A percentile compares a stretch with the other conserved stretches of the same genome.
phyloP scores from a whole-genome alignment of 257 asterid species.

The Plantago elongata region DNA sequence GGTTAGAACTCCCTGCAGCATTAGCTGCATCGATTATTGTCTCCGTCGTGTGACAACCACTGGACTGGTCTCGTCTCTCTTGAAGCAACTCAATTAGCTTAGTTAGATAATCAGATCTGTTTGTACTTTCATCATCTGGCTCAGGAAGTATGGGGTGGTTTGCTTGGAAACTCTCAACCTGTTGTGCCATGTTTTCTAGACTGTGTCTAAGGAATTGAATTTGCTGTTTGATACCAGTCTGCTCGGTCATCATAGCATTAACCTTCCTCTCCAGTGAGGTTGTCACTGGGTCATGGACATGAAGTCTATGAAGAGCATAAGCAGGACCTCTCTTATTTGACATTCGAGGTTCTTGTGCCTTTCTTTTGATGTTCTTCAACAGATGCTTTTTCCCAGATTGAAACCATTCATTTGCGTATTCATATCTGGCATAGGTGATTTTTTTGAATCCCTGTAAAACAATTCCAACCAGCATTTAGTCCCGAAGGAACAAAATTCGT shows the following conservation, averaged over 20 bases:
- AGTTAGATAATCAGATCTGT: constrained; percentile 3
- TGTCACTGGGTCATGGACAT: constrained; percentile 2
- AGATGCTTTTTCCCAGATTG: constrained; percentile 36
- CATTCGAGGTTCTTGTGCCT: constrained; percentile 16
- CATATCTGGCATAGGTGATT: constrained; percentile 29
- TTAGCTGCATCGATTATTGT: constrained; percentile 7
- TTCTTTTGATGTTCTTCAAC: constrained; percentile 37
- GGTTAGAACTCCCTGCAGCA: constrained; percentile 20
- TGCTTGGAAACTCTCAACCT: constrained; percentile 19
- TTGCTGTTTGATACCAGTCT: constrained; percentile 29
- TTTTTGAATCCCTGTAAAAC: constrained; percentile 36
- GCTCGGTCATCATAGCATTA: constrained; percentile 26
- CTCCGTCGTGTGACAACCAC: constrained; percentile 15
- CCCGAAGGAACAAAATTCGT: background rate
- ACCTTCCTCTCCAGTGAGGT: constrained; percentile 21
- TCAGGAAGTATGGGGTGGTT: constrained; percentile 5
- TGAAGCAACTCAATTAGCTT: constrained; percentile 17
- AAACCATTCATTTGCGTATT: constrained; percentile 43
- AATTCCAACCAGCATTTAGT: too few relatives aligned
- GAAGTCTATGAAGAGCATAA: too few relatives aligned
- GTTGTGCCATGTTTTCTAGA: constrained; percentile 19
- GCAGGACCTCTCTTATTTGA: background rate
- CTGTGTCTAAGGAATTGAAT: constrained; percentile 24
- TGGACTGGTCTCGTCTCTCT: constrained; percentile 12
- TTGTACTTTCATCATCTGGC: constrained; percentile 7